Percentiles rank a stretch among this genome's conserved stretches.
Conservation (phyloP, 2,329 filamentous ascomycete species). For the Paramyrothecium roridum region DNA sequence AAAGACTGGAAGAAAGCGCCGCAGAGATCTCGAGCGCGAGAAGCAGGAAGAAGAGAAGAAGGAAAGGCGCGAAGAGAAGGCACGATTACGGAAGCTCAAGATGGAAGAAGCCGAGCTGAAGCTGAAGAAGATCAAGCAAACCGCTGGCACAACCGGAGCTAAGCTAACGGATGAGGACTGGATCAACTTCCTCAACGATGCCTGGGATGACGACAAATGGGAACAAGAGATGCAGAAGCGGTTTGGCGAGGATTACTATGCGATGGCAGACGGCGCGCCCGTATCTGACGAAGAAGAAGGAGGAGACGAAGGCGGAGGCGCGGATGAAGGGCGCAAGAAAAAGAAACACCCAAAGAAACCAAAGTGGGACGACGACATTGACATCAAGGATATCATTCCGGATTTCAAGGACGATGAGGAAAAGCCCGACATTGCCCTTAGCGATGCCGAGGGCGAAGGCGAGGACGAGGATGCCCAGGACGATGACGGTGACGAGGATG, state of each 20-base stretch:
- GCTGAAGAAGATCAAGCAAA: slow-evolving; percentile 82
- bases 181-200: slow-evolving; percentile 78
- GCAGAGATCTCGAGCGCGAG: slow-evolving; percentile 73
- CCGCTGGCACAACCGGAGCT: slow-evolving; percentile 74
- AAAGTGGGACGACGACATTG: slow-evolving; percentile 94
- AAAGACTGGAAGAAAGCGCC: slow-evolving; percentile 70
- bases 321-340: slow-evolving; percentile 40
- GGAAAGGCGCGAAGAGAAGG: slow-evolving; percentile 75
- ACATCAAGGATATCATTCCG: slow-evolving; percentile 87
- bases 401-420: slow-evolving; percentile 71
- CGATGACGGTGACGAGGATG: slow-evolving; percentile 35
- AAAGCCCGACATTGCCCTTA: slow-evolving; percentile 52
- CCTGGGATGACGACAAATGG: slow-evolving; percentile 88
- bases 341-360: slow-evolving; percentile 52
- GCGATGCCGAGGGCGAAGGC: slow-evolving; percentile 37
- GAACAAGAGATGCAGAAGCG: slow-evolving; percentile 83
- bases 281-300: slow-evolving; percentile 62
- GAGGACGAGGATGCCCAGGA: slow-evolving; percentile 31
- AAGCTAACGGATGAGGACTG: slow-evolving; percentile 72
- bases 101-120: slow-evolving; percentile 88
- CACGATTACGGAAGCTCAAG: slow-evolving; percentile 80
- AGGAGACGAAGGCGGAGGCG: slow-evolving; percentile 56
- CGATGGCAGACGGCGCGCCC: slow-evolving; percentile 65
- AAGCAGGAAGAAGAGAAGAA: slow-evolving; percentile 76
- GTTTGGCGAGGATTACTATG: slow-evolving; percentile 92